Conservation (phyloP, 1,284 basidiomycete species). For the Trametes versicolor region DNA sequence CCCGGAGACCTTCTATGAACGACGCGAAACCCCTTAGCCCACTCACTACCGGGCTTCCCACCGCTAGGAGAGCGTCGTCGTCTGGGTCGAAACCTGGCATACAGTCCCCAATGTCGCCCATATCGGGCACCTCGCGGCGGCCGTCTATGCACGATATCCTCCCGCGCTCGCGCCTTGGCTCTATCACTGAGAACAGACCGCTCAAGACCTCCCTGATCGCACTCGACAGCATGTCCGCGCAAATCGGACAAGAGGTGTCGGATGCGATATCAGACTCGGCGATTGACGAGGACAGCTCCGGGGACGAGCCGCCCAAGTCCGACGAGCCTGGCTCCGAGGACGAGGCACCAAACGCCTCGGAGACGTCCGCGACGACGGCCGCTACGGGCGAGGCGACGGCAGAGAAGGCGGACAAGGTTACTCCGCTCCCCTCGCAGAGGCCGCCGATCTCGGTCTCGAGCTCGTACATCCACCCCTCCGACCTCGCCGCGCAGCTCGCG, state of each 20-base stretch:
- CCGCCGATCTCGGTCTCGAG: slow-evolving; percentile 27
- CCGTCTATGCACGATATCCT: slow-evolving; percentile 31
- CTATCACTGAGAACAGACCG: slow-evolving; percentile 36
- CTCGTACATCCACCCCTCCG: slow-evolving; percentile 48
- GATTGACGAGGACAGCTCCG: slow-evolving; percentile 50
- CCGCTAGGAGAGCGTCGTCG: slow-evolving; percentile 24
- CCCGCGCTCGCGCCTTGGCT: slow-evolving; percentile 40
- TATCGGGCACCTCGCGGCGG: slow-evolving; percentile 37
- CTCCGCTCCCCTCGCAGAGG: slow-evolving; percentile 25
- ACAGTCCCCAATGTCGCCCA: slow-evolving; percentile 29
- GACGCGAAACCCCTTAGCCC: slow-evolving; percentile 36
- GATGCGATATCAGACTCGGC: slow-evolving; percentile 55
- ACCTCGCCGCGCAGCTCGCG: slow-evolving; percentile 60
- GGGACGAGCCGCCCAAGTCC: slow-evolving; percentile 38
- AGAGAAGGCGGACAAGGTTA: slow-evolving; percentile 25
- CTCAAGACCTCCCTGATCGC: slow-evolving; percentile 37
- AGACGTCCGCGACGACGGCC: slow-evolving; percentile 7
- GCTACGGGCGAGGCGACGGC: not conserved
- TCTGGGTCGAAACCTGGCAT: slow-evolving; percentile 23
- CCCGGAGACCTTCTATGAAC: slow-evolving; percentile 55
- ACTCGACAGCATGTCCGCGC: slow-evolving; percentile 36
- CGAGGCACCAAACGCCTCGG: slow-evolving; percentile 25
- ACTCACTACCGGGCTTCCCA: slow-evolving; percentile 22
- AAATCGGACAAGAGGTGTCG: slow-evolving; percentile 47
- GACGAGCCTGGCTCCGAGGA: slow-evolving; percentile 52